Evolutionary conservation across 2,329 filamentous ascomycete genomes (phyloP), one percentile per base, ranked within the genome.

Genomic region (Fusarium cicatricum): DNA sequence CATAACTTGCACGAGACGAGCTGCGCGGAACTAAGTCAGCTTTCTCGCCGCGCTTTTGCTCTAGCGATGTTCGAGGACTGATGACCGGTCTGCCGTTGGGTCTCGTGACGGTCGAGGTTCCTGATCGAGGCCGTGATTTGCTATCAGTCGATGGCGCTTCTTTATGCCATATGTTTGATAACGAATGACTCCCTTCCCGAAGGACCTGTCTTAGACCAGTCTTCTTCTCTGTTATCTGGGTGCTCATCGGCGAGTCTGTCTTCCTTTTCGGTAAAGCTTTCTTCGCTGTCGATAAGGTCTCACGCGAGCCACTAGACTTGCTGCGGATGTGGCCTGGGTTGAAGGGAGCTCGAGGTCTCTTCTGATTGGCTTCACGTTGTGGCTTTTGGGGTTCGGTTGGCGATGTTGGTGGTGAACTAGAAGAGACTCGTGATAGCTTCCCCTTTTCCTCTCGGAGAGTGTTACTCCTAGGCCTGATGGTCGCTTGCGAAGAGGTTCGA

Each of bases 81-180:
- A 42, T 43, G 3, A 26, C 21, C 0, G 37, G 26, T 11, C 50
- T 64, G n/a, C 43, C 66, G 15, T 16, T 47, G 23, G 58, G 31
- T 16, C 61, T 68, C 1, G 54, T 41, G 11, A 62, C 57, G 11
- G 47, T 48, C 1, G 61, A 43, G 2, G 55, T 49, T 36, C 68
- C 71, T 63, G 66, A 58, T n/a, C 69, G 69, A 7, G 68, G 59
- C 10, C 60, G 63, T 15, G 62, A 56, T 46, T 66, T 74, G 29
- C 55, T 43, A 16, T 71, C 59, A 38, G 69, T 33, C 3, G 64
- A 48, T 17, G 70, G 62, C 1, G 72, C 60, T n/a, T 85, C 82
- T 44, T 80, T 84, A 47, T 74, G 78, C 71, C 81, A 80, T 0
- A 85, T 71, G 52, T 75, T 81, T 0, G 80, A 76, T 7, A 85